Base-by-base conservation (phyloP, 352 stramenopile genomes). In the Phytophthora melonis region DNA sequence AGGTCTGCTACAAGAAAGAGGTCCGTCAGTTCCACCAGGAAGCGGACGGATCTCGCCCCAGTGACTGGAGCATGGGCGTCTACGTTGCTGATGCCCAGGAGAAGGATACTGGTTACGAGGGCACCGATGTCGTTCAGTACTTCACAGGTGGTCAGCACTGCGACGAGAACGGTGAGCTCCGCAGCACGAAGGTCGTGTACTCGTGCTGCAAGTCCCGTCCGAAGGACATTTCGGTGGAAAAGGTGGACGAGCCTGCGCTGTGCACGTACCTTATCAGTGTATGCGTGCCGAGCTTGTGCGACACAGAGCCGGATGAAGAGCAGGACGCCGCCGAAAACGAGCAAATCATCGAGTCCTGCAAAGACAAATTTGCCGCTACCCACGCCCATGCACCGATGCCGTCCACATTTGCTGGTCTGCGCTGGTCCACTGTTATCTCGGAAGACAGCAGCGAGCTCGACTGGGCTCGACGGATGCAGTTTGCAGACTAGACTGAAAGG, bases 1-100 rank as follows among this genome's bases (percentile, higher is more conserved):
- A 95, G 63, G 65, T 95, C 2, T 96, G 88, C 79, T 95, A 95
- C 78, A 72, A 81, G 61, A 82, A 88, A 54, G 90, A 96, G 59
- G 87, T 96, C 36, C 88, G 87, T 3, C 90, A 96, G 68, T 96
- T 79, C 64, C 90, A 96, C 74, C 72, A 95, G 75, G 90, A 96
- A 58, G 39, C 74, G 0, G 90, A 95, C 56, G 88, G 88, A 23
- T 87, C 78, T 14, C 86, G 87, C 18, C 69, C 87, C 21, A 93
- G 76, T 54, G 88, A 96, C 63, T 96, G 90, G 90, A 96, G 90
- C 65, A 93, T 96, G 86, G 90, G 90, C 5, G 72, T 86, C 2
- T 95, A 82, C 58, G 81, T 89, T 3, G 53, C 66, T 0, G 77
- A 84, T 16, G 63, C 66, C 9, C 73, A 78, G 25, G 72, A 75